Conservation (phyloP, 441 rosid genomes). For the Hura crepitans region DNA sequence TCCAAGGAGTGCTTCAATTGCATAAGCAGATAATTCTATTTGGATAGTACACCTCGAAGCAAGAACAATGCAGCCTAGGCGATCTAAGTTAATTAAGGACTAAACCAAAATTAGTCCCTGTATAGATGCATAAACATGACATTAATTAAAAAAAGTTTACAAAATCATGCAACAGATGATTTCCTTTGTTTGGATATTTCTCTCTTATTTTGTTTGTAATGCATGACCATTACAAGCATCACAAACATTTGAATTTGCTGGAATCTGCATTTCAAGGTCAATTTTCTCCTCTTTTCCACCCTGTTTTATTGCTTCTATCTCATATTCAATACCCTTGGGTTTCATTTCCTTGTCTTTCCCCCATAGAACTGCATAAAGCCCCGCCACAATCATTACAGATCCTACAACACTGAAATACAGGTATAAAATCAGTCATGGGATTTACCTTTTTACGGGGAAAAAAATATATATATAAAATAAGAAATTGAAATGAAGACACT, state of each 20-base stretch:
- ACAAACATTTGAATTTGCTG: slow-evolving; percentile 13
- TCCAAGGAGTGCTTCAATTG: too few relatives aligned
- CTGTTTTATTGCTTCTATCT: slow-evolving; percentile 16
- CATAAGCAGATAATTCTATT: neutral
- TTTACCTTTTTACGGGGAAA: too few relatives aligned
- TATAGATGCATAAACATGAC: neutral
- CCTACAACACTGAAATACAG: slow-evolving; percentile 47
- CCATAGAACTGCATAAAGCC: slow-evolving; percentile 79
- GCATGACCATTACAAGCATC: neutral
- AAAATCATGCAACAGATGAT: too few relatives aligned
- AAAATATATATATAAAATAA: too few relatives aligned
- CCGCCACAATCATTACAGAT: slow-evolving; percentile 57
- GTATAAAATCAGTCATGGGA: neutral
- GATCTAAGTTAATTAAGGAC: neutral
- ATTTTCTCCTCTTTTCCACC: slow-evolving; percentile 14
- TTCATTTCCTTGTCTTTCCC: slow-evolving; percentile 67
- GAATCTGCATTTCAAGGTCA: slow-evolving; percentile 34
- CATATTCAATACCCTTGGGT: slow-evolving; percentile 15
- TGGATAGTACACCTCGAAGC: neutral
- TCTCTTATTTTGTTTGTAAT: too few relatives aligned
- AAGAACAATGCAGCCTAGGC: neutral
- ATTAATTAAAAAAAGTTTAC: neutral
- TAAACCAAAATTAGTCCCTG: neutral
- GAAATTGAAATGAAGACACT: too few relatives aligned
- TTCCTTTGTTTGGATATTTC: too few relatives aligned